Conservation (phyloP, 2,329 filamentous ascomycete genomes). For the Dothidotthia symphoricarpi region DNA sequence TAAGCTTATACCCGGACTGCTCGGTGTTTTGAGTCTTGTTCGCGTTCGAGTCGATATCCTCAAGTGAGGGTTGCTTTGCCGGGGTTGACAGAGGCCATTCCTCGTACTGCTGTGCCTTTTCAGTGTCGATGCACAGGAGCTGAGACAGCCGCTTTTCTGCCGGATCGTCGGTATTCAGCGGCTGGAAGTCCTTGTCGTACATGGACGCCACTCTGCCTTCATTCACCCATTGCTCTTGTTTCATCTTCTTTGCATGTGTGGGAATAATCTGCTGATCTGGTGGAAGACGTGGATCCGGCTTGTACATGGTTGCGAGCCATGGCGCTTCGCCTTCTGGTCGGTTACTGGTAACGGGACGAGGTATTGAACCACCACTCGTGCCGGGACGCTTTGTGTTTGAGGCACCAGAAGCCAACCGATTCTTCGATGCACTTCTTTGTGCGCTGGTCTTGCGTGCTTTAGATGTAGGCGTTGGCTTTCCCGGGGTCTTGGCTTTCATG, state of each 20-base stretch:
- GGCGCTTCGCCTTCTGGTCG: slow-evolving; percentile 91
- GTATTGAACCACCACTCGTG: slow-evolving; percentile 58
- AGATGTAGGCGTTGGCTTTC: slow-evolving; percentile 38
- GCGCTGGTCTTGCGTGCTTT: slow-evolving; percentile 35
- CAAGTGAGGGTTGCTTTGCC: slow-evolving; percentile 25
- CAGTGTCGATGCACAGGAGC: slow-evolving; percentile 28
- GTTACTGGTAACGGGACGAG: slow-evolving; percentile 60
- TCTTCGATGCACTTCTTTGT: slow-evolving; percentile 37
- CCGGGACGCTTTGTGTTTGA: slow-evolving; percentile 56
- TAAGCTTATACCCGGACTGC: slow-evolving; percentile 49
- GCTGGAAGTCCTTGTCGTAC: slow-evolving; percentile 85
- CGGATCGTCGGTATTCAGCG: slow-evolving; percentile 66
- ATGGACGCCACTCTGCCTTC: slow-evolving; percentile 82
- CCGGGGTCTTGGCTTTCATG: slow-evolving; percentile 43
- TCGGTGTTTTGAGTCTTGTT: slow-evolving; percentile 37
- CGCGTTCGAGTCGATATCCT: slow-evolving; percentile 23
- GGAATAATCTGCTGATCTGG: slow-evolving; percentile 95
- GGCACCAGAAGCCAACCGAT: slow-evolving; percentile 26
- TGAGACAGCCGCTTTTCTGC: slow-evolving; percentile 34
- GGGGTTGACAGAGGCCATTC: slow-evolving; percentile 39
- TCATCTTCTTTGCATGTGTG: slow-evolving; percentile 84
- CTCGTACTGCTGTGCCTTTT: slow-evolving; percentile 29
- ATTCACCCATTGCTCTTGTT: slow-evolving; percentile 93
- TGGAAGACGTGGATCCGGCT: slow-evolving; percentile 88
- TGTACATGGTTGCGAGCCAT: slow-evolving; percentile 93